Percentiles rank a stretch among this genome's conserved stretches.
These are phyloP conservation scores for Vickermania spadyakhi DNA, from an alignment of 208 protist species.

Conservation along the genomic window DNA sequence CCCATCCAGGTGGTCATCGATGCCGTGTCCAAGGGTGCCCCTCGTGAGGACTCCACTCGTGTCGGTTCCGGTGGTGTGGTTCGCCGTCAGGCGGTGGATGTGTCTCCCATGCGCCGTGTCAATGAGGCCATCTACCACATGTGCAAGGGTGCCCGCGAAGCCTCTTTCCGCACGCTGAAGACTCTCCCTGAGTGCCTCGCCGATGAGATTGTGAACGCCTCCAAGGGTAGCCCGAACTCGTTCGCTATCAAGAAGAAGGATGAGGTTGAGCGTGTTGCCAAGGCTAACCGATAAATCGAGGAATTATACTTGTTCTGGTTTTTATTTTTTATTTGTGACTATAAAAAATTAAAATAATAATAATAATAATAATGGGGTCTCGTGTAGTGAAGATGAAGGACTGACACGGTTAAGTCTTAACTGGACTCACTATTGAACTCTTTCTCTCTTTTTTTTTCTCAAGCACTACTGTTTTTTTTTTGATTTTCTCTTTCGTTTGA, in stretches of 20 bases:
- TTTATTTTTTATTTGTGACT: slow-evolving; percentile 1
- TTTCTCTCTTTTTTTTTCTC: too few species aligned
- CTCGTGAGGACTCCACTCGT: slow-evolving; percentile 99
- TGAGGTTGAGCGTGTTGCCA: slow-evolving; percentile 99
- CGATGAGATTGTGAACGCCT: slow-evolving; percentile 99
- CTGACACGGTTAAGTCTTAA: too few species aligned
- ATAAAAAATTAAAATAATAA: slow-evolving; percentile 3
- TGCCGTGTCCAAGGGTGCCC: slow-evolving; percentile 97
- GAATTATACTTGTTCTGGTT: slow-evolving; percentile 3
- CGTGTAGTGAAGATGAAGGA: neutral
- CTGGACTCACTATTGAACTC: too few species aligned
- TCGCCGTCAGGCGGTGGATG: slow-evolving; percentile 99
- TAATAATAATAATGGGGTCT: neutral
- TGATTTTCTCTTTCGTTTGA: too few species aligned
- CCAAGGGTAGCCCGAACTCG: slow-evolving; percentile 97
- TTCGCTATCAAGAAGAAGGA: slow-evolving; percentile 99
- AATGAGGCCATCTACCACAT: slow-evolving; percentile 98
- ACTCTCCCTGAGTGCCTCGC: slow-evolving; percentile 99
- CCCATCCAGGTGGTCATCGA: slow-evolving; percentile 98
- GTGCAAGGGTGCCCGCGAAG: slow-evolving; percentile 95
- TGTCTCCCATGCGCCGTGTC: slow-evolving; percentile 99
- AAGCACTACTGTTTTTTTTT: too few species aligned
- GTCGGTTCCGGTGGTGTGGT: slow-evolving; percentile 99
- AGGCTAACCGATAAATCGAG: slow-evolving; percentile 99
- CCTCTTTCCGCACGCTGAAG: slow-evolving; percentile 99